Conservation (phyloP, 768 basidiomycete species). For the Leccinum olivaceopallidum region DNA sequence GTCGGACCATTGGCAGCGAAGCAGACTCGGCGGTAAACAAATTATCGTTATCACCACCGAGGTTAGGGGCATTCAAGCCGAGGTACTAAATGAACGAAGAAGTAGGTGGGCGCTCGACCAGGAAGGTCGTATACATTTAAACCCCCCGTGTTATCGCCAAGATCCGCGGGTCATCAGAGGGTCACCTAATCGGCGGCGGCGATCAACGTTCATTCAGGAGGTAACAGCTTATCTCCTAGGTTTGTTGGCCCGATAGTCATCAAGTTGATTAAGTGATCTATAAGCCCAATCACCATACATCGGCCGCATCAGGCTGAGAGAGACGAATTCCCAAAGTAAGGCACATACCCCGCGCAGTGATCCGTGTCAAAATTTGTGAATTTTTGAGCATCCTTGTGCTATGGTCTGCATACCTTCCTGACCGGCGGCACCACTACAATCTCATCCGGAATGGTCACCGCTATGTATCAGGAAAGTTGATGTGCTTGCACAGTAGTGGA, state of each 20-base stretch:
- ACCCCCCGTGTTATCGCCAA: conserved; percentile 19
- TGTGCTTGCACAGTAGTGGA: conserved; percentile 5
- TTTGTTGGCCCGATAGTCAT: conserved; percentile 17
- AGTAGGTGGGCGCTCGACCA: background rate
- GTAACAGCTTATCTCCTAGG: background rate
- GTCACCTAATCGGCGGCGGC: conserved; percentile 12
- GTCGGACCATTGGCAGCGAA: conserved; percentile 16
- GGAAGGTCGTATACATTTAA: conserved; percentile 2
- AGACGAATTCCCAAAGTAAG: conserved; percentile 19
- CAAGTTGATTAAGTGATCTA: conserved; percentile 26
- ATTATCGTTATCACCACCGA: conserved; percentile 11
- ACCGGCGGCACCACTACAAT: conserved; percentile 17
- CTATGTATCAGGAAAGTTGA: conserved; percentile 17
- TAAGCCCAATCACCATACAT: background rate
- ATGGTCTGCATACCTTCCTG: conserved; percentile 16
- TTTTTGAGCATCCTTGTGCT: background rate
- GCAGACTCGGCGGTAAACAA: conserved; percentile 23
- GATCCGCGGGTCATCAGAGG: conserved; percentile 25
- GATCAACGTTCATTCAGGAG: background rate
- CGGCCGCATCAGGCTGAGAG: background rate
- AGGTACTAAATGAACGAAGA: conserved; percentile 11
- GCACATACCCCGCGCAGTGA: conserved; percentile 19
- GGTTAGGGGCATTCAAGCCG: conserved; percentile 11
- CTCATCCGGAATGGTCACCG: conserved; percentile 12
- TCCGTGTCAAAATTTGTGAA: conserved; percentile 26